These are phyloP conservation scores for Areca catechu DNA, from an alignment of 176 grass and related monocot genomes.

Conservation along the genomic window DNA sequence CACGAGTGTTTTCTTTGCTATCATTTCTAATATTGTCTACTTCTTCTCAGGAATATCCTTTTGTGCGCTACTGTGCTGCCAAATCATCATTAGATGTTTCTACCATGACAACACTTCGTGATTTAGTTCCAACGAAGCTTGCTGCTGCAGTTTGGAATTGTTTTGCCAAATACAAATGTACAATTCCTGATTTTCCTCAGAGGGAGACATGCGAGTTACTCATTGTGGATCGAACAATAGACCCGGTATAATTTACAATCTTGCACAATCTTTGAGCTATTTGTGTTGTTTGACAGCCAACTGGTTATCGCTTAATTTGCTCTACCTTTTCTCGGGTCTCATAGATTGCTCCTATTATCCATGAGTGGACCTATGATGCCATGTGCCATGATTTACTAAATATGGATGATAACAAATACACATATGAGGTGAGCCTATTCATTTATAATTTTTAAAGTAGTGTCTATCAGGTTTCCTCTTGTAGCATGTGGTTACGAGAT, in stretches of 20 bases:
- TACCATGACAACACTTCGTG: conserved; percentile 20
- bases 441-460: too few relatives aligned
- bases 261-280: too few relatives aligned
- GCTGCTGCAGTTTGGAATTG: conserved; percentile 77
- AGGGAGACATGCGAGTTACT: conserved; percentile 95
- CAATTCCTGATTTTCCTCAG: conserved; percentile 84
- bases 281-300: background rate
- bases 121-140: conserved; percentile 74
- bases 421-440: conserved; percentile 39
- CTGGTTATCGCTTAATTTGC: background rate
- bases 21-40: conserved; percentile 8
- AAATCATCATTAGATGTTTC: conserved; percentile 40
- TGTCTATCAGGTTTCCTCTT: background rate
- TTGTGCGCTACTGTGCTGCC: conserved; percentile 69
- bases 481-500: background rate
- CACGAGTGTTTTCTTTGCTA: background rate
- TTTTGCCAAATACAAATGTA: conserved; percentile 74
- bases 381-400: conserved; percentile 90
- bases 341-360: conserved; percentile 95
- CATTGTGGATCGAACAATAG: conserved; percentile 73
- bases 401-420: conserved; percentile 93
- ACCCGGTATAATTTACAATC: conserved; percentile 47
- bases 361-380: conserved; percentile 97
- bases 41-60: conserved; percentile 69
- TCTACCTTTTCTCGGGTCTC: background rate